phyloP scores from a whole-genome alignment of 225 moss, liverwort and hornwort species.

The Anthoceros angustus region DNA sequence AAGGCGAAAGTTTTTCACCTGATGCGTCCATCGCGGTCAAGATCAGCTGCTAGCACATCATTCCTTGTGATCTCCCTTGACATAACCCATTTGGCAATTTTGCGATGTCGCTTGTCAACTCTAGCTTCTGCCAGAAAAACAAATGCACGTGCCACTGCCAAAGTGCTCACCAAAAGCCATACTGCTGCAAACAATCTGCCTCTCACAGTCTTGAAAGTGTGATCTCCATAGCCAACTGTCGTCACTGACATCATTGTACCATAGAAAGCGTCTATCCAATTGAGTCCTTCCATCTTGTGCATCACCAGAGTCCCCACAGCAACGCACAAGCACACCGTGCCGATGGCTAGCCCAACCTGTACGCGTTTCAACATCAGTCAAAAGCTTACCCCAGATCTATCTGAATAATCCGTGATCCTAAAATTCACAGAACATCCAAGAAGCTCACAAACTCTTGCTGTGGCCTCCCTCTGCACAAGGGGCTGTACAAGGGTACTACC shows the following conservation, averaged over 20 bases:
- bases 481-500: slow-evolving; percentile 10
- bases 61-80: slow-evolving; percentile 40
- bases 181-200: slow-evolving; percentile 73
- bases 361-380: neutral
- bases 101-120: slow-evolving; percentile 58
- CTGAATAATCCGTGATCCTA: neutral
- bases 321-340: slow-evolving; percentile 35
- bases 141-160: slow-evolving; percentile 85
- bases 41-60: slow-evolving; percentile 63
- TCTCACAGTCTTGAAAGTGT: slow-evolving; percentile 43
- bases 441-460: too few relatives aligned
- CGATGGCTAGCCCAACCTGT: slow-evolving; percentile 44
- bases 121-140: slow-evolving; percentile 78
- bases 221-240: slow-evolving; percentile 83
- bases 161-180: slow-evolving; percentile 75
- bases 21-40: slow-evolving; percentile 64
- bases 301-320: slow-evolving; percentile 39
- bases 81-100: slow-evolving; percentile 65
- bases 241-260: slow-evolving; percentile 83
- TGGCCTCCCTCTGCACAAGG: neutral
- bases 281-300: slow-evolving; percentile 43
- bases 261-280: slow-evolving; percentile 56
- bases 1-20: slow-evolving; percentile 22
- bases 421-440: neutral
- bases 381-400: neutral